Evolutionary conservation across 83 land plant species (phyloP).

Genomic region (Picea abies): DNA sequence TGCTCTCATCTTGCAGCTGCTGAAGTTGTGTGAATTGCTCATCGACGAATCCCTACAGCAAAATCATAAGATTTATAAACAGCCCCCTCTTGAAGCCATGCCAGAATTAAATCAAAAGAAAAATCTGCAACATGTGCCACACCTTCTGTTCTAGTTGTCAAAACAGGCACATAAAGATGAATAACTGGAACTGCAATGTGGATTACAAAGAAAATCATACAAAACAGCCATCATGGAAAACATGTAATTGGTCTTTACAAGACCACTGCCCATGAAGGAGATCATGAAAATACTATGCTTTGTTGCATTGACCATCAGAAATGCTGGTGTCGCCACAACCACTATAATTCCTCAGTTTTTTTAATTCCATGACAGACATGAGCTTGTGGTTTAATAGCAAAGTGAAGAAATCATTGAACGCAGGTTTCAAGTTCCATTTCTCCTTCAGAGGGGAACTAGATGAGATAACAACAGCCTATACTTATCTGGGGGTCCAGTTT

Average conservation of each 20-base stretch:
- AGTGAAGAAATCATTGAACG: too few relatives aligned
- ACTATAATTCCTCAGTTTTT: too few relatives aligned
- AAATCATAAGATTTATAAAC: neutral
- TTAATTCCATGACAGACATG: too few relatives aligned
- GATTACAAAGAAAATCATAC: neutral
- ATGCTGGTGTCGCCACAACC: too few relatives aligned
- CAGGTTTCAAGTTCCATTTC: too few relatives aligned
- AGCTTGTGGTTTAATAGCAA: too few relatives aligned
- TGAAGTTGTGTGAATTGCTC: conserved; percentile 66
- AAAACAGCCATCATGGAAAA: neutral
- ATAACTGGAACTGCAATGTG: neutral
- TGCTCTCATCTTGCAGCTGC: conserved; percentile 67
- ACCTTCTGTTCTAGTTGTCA: neutral
- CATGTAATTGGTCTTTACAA: neutral
- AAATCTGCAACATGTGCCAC: neutral
- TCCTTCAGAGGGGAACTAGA: neutral
- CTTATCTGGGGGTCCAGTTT: neutral
- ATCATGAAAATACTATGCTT: neutral
- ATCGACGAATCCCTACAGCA: conserved; percentile 54
- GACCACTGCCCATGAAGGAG: neutral
- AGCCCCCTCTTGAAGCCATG: neutral
- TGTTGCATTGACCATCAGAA: too few relatives aligned
- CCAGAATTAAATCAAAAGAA: neutral
- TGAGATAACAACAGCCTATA: neutral
- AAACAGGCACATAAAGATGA: neutral